Percentiles rank a stretch among this genome's conserved stretches.
Evolutionary conservation across 805 yeast species (phyloP).

Genomic region (Yarrowia divulgata): DNA sequence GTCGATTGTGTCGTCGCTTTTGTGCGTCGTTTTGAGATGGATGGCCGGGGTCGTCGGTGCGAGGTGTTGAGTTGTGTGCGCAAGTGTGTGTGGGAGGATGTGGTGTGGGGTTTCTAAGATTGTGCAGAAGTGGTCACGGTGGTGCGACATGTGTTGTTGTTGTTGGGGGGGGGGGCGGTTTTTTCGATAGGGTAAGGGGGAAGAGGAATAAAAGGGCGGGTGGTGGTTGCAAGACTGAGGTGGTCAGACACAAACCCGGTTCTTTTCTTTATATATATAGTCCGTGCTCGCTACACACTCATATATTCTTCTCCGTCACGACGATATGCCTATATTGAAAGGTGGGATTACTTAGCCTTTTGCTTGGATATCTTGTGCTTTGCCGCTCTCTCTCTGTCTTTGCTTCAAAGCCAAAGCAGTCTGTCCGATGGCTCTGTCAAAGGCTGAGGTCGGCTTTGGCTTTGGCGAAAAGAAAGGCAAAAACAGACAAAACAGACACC

Average conservation of each 20-base stretch:
- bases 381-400: not conserved
- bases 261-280: too few relatives aligned
- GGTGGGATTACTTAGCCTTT: conserved; percentile 15
- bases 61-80: conserved; percentile 23
- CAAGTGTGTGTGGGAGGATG: conserved; percentile 14
- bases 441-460: conserved; percentile 14
- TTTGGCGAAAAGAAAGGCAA: conserved; percentile 6
- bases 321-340: conserved; percentile 1
- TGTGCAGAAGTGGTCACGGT: conserved; percentile 21
- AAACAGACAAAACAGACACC: not conserved
- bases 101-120: conserved; percentile 33
- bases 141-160: conserved; percentile 21
- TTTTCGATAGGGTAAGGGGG: conserved; percentile 17
- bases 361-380: not conserved
- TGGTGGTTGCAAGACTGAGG: too few relatives aligned
- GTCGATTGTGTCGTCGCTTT: not conserved
- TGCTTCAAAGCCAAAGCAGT: too few relatives aligned
- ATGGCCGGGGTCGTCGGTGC: not conserved
- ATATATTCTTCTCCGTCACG: not conserved
- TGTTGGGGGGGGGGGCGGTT: not conserved
- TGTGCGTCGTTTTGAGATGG: not conserved
- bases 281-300: too few relatives aligned
- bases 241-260: too few relatives aligned
- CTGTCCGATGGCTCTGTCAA: too few relatives aligned
- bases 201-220: too few relatives aligned